Base-by-base conservation (phyloP, 805 yeast species). In the Millerago galiae region DNA sequence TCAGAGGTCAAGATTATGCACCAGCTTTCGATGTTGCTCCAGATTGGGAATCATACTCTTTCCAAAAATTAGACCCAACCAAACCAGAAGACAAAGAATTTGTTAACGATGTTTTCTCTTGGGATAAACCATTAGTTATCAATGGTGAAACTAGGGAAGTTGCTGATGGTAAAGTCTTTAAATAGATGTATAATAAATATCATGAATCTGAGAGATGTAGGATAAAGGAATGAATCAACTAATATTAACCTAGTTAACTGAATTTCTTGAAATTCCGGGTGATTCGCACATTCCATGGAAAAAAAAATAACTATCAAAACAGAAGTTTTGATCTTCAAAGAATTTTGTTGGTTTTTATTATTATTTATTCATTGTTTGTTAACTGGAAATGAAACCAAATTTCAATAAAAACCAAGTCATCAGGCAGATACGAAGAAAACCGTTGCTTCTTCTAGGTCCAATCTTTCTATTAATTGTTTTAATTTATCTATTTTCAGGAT, bases 11-110 rank as follows among this genome's bases (percentile, higher is more conserved):
- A 71, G 96, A 91, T 49, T 71, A 58, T 63, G 77, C 58, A 44
- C 95, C 97, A 67, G 99, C 96, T 51, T 88, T 91, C 63, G 85
- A 91, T 53, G 98, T 93, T 67, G 99, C 98, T 63, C 97, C 99
- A 68, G 99, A 93, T 73, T 89, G 95, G 95, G 98, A 91, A 74
- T 87, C 96, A 38, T 91, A 87, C 74, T 63, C 65, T 46, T 88
- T 77, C 84, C 71, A 79, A 63, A 81, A 86, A 74, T 75, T 91
- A 61, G 97, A 91, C 65, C 77, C 83, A 48, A 58, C 88, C 59
- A 77, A 78, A 55, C 79, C 77, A 55, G 93, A 78, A 63, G 86
- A 77, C 75, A 82, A 75, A 70, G 85, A 74, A 51, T 86, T 87
- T 62, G 68, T 93, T 59, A 75, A 85, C 70, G 86, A 89, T 79